Evolutionary conservation across 2,329 filamentous ascomycete species (phyloP).

Genomic region (Epichloe uncinata): DNA sequence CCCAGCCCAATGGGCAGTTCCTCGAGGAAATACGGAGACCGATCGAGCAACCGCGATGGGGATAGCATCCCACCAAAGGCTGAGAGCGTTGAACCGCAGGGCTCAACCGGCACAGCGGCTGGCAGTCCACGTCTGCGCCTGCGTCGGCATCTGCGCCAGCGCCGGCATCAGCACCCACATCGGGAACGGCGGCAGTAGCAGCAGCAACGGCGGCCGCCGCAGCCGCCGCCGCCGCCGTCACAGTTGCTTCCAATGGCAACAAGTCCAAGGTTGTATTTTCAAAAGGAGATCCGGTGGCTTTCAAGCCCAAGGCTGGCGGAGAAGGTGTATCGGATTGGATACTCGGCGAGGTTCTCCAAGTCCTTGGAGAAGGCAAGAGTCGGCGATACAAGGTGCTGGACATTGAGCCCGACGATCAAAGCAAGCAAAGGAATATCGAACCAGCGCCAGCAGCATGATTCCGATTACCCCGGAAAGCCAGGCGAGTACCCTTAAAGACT

Average conservation of each 20-base stretch:
- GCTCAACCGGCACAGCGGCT: slow-evolving; percentile 12
- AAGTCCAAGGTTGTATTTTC: slow-evolving; percentile 43
- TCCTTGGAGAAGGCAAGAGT: slow-evolving; percentile 64
- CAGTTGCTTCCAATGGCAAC: slow-evolving; percentile 11
- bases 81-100: slow-evolving; percentile 43
- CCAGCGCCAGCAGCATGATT: slow-evolving; percentile 63
- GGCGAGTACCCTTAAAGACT: slow-evolving; percentile 39
- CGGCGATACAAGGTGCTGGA: slow-evolving; percentile 70
- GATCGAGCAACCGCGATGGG: slow-evolving; percentile 27
- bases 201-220: neutral
- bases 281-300: slow-evolving; percentile 52
- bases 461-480: slow-evolving; percentile 48
- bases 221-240: neutral
- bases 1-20: slow-evolving; percentile 28
- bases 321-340: slow-evolving; percentile 49
- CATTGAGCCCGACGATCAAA: slow-evolving; percentile 59
- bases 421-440: slow-evolving; percentile 55
- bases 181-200: neutral
- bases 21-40: slow-evolving; percentile 23
- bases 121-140: neutral
- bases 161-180: neutral
- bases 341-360: slow-evolving; percentile 62
- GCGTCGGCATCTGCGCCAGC: neutral
- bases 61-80: slow-evolving; percentile 43
- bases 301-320: slow-evolving; percentile 44